These are phyloP conservation scores for Sugiyamaella chiloensis DNA, from an alignment of 805 yeast genomes.

Conservation along the genomic window DNA sequence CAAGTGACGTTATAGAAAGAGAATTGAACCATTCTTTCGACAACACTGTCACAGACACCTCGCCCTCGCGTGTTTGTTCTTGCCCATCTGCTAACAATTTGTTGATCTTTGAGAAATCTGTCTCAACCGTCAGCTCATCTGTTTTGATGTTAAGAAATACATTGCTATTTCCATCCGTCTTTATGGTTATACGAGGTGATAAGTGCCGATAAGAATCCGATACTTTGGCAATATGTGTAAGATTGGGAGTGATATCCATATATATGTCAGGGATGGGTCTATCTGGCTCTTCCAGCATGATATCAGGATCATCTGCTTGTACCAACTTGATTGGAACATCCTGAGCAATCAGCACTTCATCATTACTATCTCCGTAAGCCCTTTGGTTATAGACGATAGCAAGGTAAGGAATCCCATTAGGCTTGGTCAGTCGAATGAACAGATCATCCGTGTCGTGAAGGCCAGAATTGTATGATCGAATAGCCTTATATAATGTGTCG, in stretches of 20 bases:
- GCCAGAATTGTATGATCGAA: constrained; percentile 50
- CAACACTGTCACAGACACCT: constrained; percentile 17
- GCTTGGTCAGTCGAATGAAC: constrained; percentile 22
- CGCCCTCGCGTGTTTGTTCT: not conserved
- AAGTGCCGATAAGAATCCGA: constrained; percentile 33
- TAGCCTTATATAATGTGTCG: constrained; percentile 56
- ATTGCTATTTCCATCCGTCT: constrained; percentile 23
- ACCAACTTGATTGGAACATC: constrained; percentile 64
- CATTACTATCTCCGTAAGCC: constrained; percentile 44
- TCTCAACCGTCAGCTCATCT: not conserved
- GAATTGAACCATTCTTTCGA: constrained; percentile 27
- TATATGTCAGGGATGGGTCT: constrained; percentile 53
- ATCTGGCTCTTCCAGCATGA: constrained; percentile 58
- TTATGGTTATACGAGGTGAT: constrained; percentile 22
- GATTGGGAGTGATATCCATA: constrained; percentile 39
- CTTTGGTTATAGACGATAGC: constrained; percentile 57
- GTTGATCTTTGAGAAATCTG: not conserved
- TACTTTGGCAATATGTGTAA: constrained; percentile 36
- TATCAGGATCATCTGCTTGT: constrained; percentile 50
- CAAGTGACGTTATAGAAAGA: constrained; percentile 19
- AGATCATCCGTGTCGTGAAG: constrained; percentile 31
- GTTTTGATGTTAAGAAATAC: not conserved
- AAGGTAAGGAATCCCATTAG: constrained; percentile 48
- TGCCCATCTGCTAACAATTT: not conserved
- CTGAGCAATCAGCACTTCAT: constrained; percentile 30